These are phyloP conservation scores for Osmanthus fragrans DNA, from an alignment of 257 asterid species.

Conservation along the genomic window DNA sequence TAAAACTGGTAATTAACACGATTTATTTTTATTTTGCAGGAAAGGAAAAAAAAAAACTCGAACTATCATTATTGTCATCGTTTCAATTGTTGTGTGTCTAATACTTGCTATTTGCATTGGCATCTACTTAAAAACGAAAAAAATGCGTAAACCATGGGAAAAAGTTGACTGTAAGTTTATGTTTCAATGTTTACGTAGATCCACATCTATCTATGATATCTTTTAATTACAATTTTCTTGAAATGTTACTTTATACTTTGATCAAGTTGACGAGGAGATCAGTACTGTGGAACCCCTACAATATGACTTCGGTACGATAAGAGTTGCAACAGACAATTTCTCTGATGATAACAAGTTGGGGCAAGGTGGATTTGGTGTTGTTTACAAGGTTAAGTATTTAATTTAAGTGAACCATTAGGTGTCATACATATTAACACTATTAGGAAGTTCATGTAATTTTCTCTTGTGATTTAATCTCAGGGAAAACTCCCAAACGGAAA, in stretches of 20 bases:
- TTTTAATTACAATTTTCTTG: not conserved
- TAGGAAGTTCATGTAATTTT: not conserved
- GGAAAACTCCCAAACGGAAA: slow-evolving; percentile 27
- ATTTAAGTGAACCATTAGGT: no score
- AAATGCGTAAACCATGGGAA: not conserved
- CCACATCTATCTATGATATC: not conserved
- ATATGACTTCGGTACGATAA: no score
- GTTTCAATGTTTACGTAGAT: not conserved
- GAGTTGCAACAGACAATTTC: no score
- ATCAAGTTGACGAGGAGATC: no score
- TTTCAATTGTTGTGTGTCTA: not conserved
- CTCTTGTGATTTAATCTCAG: not conserved
- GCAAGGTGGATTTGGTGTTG: no score
- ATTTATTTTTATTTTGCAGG: not conserved
- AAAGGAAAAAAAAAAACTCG: not conserved
- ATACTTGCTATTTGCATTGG: not conserved
- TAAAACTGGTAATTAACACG: not conserved
- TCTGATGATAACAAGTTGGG: no score
- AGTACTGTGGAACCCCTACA: no score
- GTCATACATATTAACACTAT: no score
- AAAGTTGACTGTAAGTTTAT: not conserved
- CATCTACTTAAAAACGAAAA: not conserved
- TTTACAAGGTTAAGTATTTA: not conserved
- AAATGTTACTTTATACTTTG: not conserved
- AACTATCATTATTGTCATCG: not conserved